Percentiles rank a stretch among this genome's conserved stretches.
These are phyloP conservation scores for Kappamyces sp. DNA, from an alignment of 192 early-diverging fungal genomes.

Conservation along the genomic window DNA sequence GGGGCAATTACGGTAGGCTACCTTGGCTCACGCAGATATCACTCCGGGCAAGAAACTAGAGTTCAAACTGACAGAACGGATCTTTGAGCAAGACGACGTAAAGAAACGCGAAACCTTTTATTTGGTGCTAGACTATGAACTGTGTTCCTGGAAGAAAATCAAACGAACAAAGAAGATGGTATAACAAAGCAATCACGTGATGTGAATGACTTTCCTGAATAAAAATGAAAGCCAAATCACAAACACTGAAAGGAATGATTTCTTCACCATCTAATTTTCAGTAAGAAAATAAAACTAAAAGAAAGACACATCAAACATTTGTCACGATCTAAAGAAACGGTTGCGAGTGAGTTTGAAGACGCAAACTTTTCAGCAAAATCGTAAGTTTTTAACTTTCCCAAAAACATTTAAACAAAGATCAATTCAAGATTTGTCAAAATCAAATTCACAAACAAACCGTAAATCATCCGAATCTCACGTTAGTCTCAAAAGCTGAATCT, in stretches of 20 bases:
- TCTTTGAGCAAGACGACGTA: constrained; percentile 3
- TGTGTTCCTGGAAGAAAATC: constrained; percentile 13
- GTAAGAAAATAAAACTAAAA: constrained; percentile 1
- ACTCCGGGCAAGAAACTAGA: background rate
- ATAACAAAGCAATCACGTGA: constrained; percentile 2
- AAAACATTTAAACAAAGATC: constrained; percentile 19
- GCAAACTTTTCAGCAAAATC: constrained; percentile 5
- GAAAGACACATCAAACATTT: too few species aligned
- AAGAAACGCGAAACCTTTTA: constrained; percentile 13
- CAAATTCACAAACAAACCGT: background rate
- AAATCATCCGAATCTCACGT: background rate
- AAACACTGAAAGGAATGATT: constrained; percentile 21
- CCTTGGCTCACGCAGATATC: background rate
- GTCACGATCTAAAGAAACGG: background rate
- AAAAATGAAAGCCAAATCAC: constrained; percentile 9
- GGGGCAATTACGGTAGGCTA: constrained; percentile 4
- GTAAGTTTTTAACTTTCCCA: constrained; percentile 13
- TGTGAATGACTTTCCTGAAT: background rate
- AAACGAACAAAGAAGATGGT: constrained; percentile 9
- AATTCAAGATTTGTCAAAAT: background rate
- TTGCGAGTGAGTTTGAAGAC: constrained; percentile 2
- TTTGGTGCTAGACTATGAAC: constrained; percentile 9
- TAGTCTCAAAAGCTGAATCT: too few species aligned
- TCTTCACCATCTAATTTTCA: constrained; percentile 21
- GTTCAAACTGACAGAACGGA: constrained; percentile 9